Evolutionary conservation across 1,139 yeast species (phyloP), one percentile per base, ranked within the genome.

Genomic region (Geotrichum restrictum): DNA sequence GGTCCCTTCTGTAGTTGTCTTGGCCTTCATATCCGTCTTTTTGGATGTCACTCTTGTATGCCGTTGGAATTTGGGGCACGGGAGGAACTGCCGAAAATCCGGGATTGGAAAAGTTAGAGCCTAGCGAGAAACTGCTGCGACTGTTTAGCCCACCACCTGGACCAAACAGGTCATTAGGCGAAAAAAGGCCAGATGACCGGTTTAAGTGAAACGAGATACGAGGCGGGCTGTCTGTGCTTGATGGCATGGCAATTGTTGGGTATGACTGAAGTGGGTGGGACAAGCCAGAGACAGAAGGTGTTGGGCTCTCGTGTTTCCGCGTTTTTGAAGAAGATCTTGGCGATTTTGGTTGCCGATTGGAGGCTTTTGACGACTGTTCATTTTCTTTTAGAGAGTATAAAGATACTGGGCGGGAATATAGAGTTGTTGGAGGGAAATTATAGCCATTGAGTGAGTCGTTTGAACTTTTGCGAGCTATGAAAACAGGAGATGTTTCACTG

Each of bases 141-240:
- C 16, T 43, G 14, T 11, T 3, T 13, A 43, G 27, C 3, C 4
- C 7, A 6, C 47, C 39, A 13, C 38, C 31, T 11, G 44, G 46
- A 18, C 41, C 41, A 48, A 48, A 49, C 24, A 43, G 19, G 16
- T 49, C 52, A 38, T 27, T 37, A 4, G 40, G 52, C 7, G 46
- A 46, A 32, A 52, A 52, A 8, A 52, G 24, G 4, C 55, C 50
- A 7, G 61, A 57, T 3, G 57, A 51, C 29, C 56, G 48, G 34
- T 52, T 54, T 11, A 57, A 21, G 29, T 54, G 60, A 32, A 59
- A 55, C 6, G 61, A 59, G 21, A 59, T 55, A 19, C 62, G 48
- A 2, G 62, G 62, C 2, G 61, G 54, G 1, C 22, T 48, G 22
- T 32, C 39, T 24, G 29, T 24, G 29, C 29, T 24, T 16, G 31